Percentiles rank a stretch among this genome's conserved stretches.
Evolutionary conservation across 2,329 filamentous ascomycete species (phyloP).

Genomic region (Parastagonospora avenae): DNA sequence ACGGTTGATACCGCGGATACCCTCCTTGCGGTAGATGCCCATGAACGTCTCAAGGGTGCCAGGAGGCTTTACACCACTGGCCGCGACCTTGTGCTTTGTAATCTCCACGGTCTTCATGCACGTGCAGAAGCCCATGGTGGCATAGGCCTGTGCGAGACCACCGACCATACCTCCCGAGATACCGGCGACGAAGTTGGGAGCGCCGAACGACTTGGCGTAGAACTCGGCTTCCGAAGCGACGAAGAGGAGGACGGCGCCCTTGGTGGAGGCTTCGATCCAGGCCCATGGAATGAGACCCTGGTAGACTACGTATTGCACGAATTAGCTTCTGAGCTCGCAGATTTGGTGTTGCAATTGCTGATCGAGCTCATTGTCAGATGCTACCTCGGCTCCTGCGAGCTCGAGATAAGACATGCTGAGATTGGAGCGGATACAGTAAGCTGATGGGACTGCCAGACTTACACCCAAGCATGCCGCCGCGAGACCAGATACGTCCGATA

Average conservation of each 20-base stretch:
- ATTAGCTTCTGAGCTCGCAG: slow-evolving; percentile 15
- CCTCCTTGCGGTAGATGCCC: slow-evolving; percentile 94
- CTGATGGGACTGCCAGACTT: slow-evolving; percentile 53
- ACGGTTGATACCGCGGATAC: slow-evolving; percentile 94
- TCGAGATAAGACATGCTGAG: not conserved
- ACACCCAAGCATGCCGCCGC: slow-evolving; percentile 95
- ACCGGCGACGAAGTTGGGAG: slow-evolving; percentile 83
- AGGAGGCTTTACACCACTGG: slow-evolving; percentile 80
- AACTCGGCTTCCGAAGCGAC: slow-evolving; percentile 98
- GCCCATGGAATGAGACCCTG: slow-evolving; percentile 94
- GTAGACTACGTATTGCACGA: slow-evolving; percentile 70
- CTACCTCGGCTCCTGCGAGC: not conserved
- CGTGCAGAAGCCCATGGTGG: slow-evolving; percentile 99
- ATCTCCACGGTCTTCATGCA: slow-evolving; percentile 99
- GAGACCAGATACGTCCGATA: slow-evolving; percentile 86
- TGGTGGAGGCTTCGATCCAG: slow-evolving; percentile 99
- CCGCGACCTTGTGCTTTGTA: slow-evolving; percentile 94
- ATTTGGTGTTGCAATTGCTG: not conserved
- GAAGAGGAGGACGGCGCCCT: slow-evolving; percentile 98
- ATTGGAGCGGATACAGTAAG: not conserved
- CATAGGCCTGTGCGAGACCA: slow-evolving; percentile 96
- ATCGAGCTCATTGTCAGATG: not conserved
- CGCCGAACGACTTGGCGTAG: slow-evolving; percentile 83
- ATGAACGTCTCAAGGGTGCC: slow-evolving; percentile 95
- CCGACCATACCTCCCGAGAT: slow-evolving; percentile 91